phyloP scores from a whole-genome alignment of 1,139 yeast genomes.

The Candida glucosophila region DNA sequence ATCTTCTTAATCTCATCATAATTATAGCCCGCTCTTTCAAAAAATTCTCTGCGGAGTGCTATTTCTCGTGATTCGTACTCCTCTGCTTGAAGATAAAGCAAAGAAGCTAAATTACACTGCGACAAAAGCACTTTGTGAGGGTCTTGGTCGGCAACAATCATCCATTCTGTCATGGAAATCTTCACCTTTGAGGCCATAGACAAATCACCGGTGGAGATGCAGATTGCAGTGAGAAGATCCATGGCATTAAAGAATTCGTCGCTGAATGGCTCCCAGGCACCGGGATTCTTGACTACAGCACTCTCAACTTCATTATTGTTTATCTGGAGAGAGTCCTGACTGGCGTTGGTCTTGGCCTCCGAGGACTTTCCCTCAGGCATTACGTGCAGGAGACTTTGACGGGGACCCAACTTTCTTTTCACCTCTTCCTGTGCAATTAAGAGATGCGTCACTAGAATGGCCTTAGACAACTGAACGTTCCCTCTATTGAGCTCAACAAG shows the following conservation, averaged over 20 bases:
- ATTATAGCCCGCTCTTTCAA: constrained; percentile 15
- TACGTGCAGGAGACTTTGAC: no score
- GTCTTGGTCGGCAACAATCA: constrained; percentile 63
- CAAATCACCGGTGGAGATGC: constrained; percentile 59
- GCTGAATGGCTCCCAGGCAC: constrained; percentile 62
- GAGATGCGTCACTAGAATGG: constrained; percentile 55
- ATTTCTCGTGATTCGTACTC: constrained; percentile 47
- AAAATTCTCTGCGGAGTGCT: constrained; percentile 16
- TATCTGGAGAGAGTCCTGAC: constrained; percentile 11
- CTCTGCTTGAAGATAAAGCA: constrained; percentile 65
- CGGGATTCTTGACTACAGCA: constrained; percentile 25
- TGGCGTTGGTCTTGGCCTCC: no score
- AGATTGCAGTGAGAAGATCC: constrained; percentile 61
- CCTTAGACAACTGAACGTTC: constrained; percentile 47
- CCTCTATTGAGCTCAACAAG: constrained; percentile 48
- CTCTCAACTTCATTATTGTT: constrained; percentile 10
- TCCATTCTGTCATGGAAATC: constrained; percentile 61
- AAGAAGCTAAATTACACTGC: constrained; percentile 66
- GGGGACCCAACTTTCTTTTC: constrained; percentile 11
- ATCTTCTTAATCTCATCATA: constrained; percentile 11
- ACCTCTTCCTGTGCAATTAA: constrained; percentile 51
- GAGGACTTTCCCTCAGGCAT: background rate
- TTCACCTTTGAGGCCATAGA: constrained; percentile 56
- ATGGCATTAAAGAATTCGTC: constrained; percentile 71
- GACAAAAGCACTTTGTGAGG: constrained; percentile 58